Evolutionary conservation across 176 grass and related monocot genomes (phyloP).

Genomic region (Guadua angustifolia): DNA sequence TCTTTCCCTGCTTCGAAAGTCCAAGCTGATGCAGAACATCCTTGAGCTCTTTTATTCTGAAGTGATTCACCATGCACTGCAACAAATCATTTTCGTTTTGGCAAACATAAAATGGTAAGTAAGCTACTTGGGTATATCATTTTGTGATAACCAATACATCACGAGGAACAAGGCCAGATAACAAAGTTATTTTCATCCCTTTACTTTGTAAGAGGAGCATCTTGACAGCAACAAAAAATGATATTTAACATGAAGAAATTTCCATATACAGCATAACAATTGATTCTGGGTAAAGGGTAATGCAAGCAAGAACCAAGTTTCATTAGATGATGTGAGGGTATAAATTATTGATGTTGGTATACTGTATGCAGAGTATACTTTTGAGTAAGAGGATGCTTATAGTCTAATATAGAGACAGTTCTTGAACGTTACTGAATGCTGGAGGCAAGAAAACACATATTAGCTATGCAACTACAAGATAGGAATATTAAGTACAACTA

Average conservation of each 20-base stretch:
- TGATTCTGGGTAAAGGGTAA: background rate
- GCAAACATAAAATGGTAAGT: background rate
- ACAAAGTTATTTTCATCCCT: conserved; percentile 3
- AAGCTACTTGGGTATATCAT: background rate
- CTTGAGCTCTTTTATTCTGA: conserved; percentile 91
- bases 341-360: background rate
- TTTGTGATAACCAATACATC: background rate
- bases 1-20: conserved; percentile 76
- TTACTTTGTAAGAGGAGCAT: conserved; percentile 8
- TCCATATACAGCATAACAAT: background rate
- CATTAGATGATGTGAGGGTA: background rate
- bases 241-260: background rate
- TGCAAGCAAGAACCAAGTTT: conserved; percentile 12
- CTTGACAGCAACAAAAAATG: background rate
- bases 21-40: conserved; percentile 80
- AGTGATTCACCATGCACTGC: conserved; percentile 60
- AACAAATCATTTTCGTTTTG: background rate
- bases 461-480: conserved; percentile 15
- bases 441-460: background rate
- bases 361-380: background rate
- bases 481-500: background rate
- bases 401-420: background rate
- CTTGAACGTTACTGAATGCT: background rate
- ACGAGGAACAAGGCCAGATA: background rate
- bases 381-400: background rate